phyloP scores from a whole-genome alignment of 2,329 filamentous ascomycete species.

The Claviceps africana region DNA sequence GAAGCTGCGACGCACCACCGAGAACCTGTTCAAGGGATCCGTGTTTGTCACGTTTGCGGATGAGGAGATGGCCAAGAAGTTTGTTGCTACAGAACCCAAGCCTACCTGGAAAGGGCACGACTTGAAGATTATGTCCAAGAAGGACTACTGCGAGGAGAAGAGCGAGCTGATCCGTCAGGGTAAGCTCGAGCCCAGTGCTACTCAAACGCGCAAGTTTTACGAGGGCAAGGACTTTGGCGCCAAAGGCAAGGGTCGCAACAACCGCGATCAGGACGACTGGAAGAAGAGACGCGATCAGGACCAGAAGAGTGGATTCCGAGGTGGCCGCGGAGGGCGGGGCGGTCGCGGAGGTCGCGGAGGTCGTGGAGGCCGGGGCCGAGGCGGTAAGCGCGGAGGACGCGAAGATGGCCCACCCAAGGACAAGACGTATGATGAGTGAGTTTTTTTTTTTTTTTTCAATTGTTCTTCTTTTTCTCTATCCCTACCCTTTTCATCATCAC shows the following conservation, averaged over 20 bases:
- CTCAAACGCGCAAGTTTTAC: slow-evolving; percentile 30
- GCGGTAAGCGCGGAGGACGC: slow-evolving; percentile 25
- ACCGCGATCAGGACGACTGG: slow-evolving; percentile 43
- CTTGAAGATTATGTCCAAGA: slow-evolving; percentile 75
- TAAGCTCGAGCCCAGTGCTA: slow-evolving; percentile 45
- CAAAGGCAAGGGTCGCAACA: slow-evolving; percentile 17
- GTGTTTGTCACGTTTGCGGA: slow-evolving; percentile 86
- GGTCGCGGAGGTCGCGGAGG: slow-evolving; percentile 28
- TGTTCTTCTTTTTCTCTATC: neutral
- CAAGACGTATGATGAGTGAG: slow-evolving; percentile 21
- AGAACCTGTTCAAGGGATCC: slow-evolving; percentile 81
- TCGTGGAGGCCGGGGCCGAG: slow-evolving; percentile 28
- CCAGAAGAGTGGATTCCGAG: slow-evolving; percentile 44
- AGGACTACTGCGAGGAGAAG: slow-evolving; percentile 72
- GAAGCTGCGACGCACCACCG: slow-evolving; percentile 64
- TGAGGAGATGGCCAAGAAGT: slow-evolving; percentile 65
- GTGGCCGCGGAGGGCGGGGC: slow-evolving; percentile 29
- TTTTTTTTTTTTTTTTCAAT: neutral
- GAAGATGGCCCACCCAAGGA: slow-evolving; percentile 12
- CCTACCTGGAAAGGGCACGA: slow-evolving; percentile 74
- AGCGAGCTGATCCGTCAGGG: slow-evolving; percentile 56
- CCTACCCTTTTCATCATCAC: no score
- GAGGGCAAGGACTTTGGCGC: slow-evolving; percentile 30
- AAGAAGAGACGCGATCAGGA: slow-evolving; percentile 50
- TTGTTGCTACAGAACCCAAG: slow-evolving; percentile 64